Percentiles rank a stretch among this genome's conserved stretches.
phyloP scores from a whole-genome alignment of 371 early-diverging fungal genomes.

The Rhizopus microsporus region DNA sequence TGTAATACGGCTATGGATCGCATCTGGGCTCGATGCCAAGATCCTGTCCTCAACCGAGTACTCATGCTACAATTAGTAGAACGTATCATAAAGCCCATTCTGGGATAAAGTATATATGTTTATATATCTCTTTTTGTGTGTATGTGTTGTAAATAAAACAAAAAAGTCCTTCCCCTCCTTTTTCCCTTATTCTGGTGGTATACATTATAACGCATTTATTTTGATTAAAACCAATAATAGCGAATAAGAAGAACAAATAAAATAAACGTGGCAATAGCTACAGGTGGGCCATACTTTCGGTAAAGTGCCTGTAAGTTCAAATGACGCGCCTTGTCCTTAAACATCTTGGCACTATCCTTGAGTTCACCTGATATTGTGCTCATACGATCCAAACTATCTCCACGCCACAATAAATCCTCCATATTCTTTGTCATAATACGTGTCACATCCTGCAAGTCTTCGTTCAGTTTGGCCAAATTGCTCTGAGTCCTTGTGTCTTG shows the following conservation, averaged over 20 bases:
- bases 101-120: slow-evolving; percentile 30
- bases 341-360: slow-evolving; percentile 57
- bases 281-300: slow-evolving; percentile 95
- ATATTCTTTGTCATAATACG: slow-evolving; percentile 98
- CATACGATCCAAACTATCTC: slow-evolving; percentile 82
- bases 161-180: background rate
- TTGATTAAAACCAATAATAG: slow-evolving; percentile 60
- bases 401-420: slow-evolving; percentile 94
- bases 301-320: slow-evolving; percentile 87
- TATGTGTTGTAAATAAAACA: background rate
- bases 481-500: slow-evolving; percentile 93
- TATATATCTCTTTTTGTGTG: background rate
- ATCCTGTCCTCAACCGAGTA: slow-evolving; percentile 41
- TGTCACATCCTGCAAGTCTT: slow-evolving; percentile 94
- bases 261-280: slow-evolving; percentile 74
- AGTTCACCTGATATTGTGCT: slow-evolving; percentile 54
- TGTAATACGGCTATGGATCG: slow-evolving; percentile 49
- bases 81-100: slow-evolving; percentile 41
- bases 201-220: too few relatives aligned
- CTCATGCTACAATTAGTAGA: slow-evolving; percentile 47
- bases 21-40: slow-evolving; percentile 46
- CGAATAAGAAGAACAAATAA: slow-evolving; percentile 80
- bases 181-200: too few relatives aligned
- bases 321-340: slow-evolving; percentile 66
- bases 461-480: slow-evolving; percentile 91